These are phyloP conservation scores for Thalassiosira exigua DNA, from an alignment of 352 stramenopile genomes.

Conservation along the genomic window DNA sequence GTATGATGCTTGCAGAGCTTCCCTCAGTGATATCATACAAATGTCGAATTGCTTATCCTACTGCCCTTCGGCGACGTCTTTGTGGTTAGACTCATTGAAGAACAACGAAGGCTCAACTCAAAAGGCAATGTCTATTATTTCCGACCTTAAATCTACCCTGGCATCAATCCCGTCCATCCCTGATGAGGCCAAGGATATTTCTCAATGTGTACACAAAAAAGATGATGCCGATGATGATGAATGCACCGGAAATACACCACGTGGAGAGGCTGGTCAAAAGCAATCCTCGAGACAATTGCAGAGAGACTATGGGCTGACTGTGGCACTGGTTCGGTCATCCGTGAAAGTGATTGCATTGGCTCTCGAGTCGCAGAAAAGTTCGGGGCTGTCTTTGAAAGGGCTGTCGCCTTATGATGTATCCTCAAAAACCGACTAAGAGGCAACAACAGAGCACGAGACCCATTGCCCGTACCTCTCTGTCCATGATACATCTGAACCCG, in stretches of 20 bases:
- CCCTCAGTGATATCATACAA: conserved; percentile 37
- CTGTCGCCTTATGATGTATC: conserved; percentile 25
- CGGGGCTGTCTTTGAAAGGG: conserved; percentile 23
- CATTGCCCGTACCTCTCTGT: too few species aligned
- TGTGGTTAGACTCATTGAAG: conserved; percentile 49
- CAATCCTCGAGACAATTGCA: conserved; percentile 25
- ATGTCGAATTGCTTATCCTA: conserved; percentile 58
- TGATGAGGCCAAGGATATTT: conserved; percentile 20
- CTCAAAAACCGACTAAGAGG: conserved; percentile 60
- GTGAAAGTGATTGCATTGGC: conserved; percentile 51
- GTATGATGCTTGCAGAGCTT: conserved; percentile 26
- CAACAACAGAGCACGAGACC: too few species aligned
- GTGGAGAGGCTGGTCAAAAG: conserved; percentile 21
- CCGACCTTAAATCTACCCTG: conserved; percentile 42
- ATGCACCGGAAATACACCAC: not conserved
- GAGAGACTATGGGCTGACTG: conserved; percentile 40
- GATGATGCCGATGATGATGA: conserved; percentile 40
- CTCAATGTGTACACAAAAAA: conserved; percentile 42
- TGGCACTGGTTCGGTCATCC: conserved; percentile 42
- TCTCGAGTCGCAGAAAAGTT: conserved; percentile 43
- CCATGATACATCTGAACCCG: too few species aligned
- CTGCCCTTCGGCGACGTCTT: conserved; percentile 28
- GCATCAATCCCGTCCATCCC: conserved; percentile 47
- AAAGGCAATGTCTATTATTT: conserved; percentile 25
- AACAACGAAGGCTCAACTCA: conserved; percentile 28